Conservation (phyloP, 768 basidiomycete genomes). For the Amanita pallidorosea region DNA sequence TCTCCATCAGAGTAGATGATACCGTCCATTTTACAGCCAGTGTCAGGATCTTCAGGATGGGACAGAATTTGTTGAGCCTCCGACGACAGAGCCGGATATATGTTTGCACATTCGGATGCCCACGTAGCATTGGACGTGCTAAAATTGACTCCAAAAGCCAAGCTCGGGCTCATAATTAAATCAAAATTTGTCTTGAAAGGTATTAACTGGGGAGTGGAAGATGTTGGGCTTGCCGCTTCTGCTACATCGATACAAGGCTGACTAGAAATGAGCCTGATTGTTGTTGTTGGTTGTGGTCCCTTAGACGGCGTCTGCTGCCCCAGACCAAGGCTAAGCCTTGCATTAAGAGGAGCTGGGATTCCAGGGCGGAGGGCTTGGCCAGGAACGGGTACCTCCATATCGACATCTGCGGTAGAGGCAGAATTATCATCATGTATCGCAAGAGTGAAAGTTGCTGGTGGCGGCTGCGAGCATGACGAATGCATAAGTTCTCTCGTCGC, state of each 20-base stretch:
- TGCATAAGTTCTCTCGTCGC: conserved; percentile 26
- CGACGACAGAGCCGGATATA: conserved; percentile 26
- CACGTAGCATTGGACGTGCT: conserved; percentile 16
- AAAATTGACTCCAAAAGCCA: conserved; percentile 12
- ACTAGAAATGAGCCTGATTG: conserved; percentile 38
- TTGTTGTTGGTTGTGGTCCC: conserved; percentile 33
- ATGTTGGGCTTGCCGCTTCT: neutral
- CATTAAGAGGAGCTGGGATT: conserved; percentile 46
- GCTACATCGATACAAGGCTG: neutral
- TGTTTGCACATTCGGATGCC: conserved; percentile 17
- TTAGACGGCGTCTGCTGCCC: conserved; percentile 30
- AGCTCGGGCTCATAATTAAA: conserved; percentile 44
- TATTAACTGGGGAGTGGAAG: conserved; percentile 50
- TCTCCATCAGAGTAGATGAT: conserved; percentile 13
- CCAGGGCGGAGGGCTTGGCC: conserved; percentile 50
- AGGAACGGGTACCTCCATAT: conserved; percentile 40
- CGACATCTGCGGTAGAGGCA: conserved; percentile 11
- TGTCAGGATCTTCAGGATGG: conserved; percentile 5
- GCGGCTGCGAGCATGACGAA: conserved; percentile 3
- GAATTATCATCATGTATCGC: conserved; percentile 15
- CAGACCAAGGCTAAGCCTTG: conserved; percentile 49
- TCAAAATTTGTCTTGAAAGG: conserved; percentile 63
- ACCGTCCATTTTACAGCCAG: neutral
- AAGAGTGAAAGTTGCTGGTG: neutral
- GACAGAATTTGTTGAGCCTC: conserved; percentile 6